phyloP scores from a whole-genome alignment of 2,329 filamentous ascomycete species.

The Penicillium sp. region DNA sequence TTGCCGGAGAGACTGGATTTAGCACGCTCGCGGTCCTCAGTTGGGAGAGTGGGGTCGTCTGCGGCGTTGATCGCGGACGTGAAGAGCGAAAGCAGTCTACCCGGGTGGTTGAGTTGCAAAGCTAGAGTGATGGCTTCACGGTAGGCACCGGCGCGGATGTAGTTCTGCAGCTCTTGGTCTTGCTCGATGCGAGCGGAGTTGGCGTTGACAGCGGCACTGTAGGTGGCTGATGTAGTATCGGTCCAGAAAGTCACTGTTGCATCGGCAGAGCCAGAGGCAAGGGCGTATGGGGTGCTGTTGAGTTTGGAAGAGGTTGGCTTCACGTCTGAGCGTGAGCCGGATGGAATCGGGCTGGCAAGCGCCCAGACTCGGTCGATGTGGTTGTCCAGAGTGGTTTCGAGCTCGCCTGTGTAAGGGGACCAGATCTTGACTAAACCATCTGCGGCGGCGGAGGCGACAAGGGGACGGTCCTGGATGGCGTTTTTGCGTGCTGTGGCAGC shows the following conservation, averaged over 20 bases:
- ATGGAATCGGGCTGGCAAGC: conserved; percentile 63
- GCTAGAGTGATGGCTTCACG: conserved; percentile 90
- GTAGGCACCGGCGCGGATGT: conserved; percentile 83
- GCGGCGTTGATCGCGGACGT: conserved; percentile 74
- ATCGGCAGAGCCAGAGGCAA: conserved; percentile 89
- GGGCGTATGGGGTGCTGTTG: conserved; percentile 55
- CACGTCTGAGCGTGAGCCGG: conserved; percentile 33
- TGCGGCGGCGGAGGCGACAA: conserved; percentile 78
- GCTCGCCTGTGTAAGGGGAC: conserved; percentile 82
- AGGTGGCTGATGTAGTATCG: conserved; percentile 81
- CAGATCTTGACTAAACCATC: conserved; percentile 97
- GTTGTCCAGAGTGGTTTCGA: conserved; percentile 88
- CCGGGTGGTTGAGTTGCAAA: conserved; percentile 90
- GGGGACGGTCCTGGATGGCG: conserved; percentile 36
- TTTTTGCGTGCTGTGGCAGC: conserved; percentile 29
- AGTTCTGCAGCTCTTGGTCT: conserved; percentile 90
- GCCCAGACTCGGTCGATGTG: conserved; percentile 97
- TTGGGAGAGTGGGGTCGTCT: conserved; percentile 51
- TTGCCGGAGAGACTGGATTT: conserved; percentile 46
- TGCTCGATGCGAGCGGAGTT: conserved; percentile 82
- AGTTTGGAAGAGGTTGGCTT: conserved; percentile 32
- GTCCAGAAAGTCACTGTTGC: conserved; percentile 94
- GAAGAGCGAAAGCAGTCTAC: conserved; percentile 79
- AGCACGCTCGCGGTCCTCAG: conserved; percentile 26
- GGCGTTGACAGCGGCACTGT: conserved; percentile 69